Base-by-base conservation (phyloP, 2,329 filamentous ascomycete genomes). In the Fusarium nisikadoi region DNA sequence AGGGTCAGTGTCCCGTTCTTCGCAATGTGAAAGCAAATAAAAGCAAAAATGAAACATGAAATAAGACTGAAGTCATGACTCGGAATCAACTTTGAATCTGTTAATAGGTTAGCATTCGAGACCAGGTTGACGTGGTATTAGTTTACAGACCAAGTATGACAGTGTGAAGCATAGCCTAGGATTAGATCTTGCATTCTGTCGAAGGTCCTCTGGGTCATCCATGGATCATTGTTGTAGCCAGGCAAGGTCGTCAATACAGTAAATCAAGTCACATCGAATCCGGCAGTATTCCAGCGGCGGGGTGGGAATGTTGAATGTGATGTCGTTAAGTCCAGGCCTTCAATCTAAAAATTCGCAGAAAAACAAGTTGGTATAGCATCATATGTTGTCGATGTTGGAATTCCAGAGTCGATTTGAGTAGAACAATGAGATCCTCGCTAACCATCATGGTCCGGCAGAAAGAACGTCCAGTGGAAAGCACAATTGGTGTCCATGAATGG, bases 71-170 rank as follows among this genome's bases (percentile, higher is more conserved):
- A 54, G 61, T 62, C 68, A 80, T 77, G 82, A 79, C 80, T 77
- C 82, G 81, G 81, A 81, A 77, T 86, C 88, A 89, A 87, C 87
- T 89, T 88, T 89, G 87, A 85, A 82, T 83, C 86, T 89, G 78
- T 74, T 68, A 2, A 7, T 23, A 62, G 60, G 77, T 80, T 78
- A 81, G 78, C 71, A 52, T 64, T 39, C 11, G 36, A 35, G 47
- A 55, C 14, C 36, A 49, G 69, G 64, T 76, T 74, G 14, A 50
- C 36, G 35, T 27, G n/a, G 27, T 42, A 33, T 39, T 65, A 50
- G 45, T 69, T 50, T 77, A 78, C 76, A 78, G 72, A 78, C 76
- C 76, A 70, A 80, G 76, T 64, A 59, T 70, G 72, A 76, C 64
- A 65, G 50, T 55, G 36, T 61, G 19, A 58, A 47, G 33, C 25